These are phyloP conservation scores for Setaria viridis DNA, from an alignment of 202 grass and related monocot species.

Conservation along the genomic window DNA sequence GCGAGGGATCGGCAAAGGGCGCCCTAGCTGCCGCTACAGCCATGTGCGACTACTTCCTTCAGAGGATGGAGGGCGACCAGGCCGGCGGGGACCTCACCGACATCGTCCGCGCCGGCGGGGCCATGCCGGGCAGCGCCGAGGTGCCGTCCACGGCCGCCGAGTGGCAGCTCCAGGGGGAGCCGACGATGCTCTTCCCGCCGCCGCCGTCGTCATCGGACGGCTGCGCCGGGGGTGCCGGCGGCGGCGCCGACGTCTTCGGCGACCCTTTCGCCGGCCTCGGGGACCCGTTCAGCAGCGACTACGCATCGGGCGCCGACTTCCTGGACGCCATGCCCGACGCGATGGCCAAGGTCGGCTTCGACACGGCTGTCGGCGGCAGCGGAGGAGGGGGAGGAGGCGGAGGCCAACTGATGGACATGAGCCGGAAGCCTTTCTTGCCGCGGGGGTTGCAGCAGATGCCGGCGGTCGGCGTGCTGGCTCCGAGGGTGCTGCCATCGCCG, in stretches of 20 bases:
- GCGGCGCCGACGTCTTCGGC: constrained; percentile 21
- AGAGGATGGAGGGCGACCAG: constrained; percentile 76
- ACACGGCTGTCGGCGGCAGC: neutral
- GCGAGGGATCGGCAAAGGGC: constrained; percentile 22
- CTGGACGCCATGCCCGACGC: constrained; percentile 51
- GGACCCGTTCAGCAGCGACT: constrained; percentile 73
- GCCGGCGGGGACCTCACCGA: constrained; percentile 75
- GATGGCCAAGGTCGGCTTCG: constrained; percentile 53
- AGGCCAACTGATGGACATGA: constrained; percentile 42
- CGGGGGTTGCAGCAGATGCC: constrained; percentile 69
- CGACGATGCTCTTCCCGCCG: constrained; percentile 42
- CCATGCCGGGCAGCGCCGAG: constrained; percentile 30
- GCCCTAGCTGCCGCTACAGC: constrained; percentile 48
- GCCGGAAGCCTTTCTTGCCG: constrained; percentile 63
- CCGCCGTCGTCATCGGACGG: constrained; percentile 32
- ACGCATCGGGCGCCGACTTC: constrained; percentile 48
- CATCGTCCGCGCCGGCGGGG: constrained; percentile 62
- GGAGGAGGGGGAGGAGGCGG: neutral
- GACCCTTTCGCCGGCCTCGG: constrained; percentile 69
- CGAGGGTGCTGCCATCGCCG: constrained; percentile 46
- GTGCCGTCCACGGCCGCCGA: constrained; percentile 47
- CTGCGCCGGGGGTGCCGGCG: neutral
- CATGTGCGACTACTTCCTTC: constrained; percentile 94
- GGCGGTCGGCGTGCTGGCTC: constrained; percentile 23
- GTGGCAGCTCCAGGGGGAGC: constrained; percentile 54